Evolutionary conservation across 495 filamentous ascomycete species (phyloP).

Genomic region (Penicillium salamii): DNA sequence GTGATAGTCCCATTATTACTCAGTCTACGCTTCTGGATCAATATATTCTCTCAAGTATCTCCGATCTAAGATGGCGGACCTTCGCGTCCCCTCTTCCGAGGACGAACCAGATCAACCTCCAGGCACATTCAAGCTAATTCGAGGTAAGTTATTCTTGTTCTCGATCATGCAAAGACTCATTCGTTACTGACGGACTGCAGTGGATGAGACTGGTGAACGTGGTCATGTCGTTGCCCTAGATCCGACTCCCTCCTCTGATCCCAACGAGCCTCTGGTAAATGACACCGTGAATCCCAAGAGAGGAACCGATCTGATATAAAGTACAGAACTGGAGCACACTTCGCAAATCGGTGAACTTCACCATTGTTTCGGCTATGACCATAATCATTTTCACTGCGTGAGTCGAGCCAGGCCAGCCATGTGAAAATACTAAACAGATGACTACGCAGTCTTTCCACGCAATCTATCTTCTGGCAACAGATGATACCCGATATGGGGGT

Average conservation of each 20-base stretch:
- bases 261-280: constrained; percentile 35
- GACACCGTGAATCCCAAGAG: too few relatives aligned
- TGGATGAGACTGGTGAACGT: constrained; percentile 16
- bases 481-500: constrained; percentile 32
- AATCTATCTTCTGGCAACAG: constrained; percentile 35
- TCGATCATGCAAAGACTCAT: not conserved
- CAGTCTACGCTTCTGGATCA: too few relatives aligned
- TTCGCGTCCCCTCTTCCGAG: not conserved
- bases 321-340: constrained; percentile 33
- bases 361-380: constrained; percentile 29
- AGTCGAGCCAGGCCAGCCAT: not conserved
- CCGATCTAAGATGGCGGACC: constrained; percentile 13
- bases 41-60: not conserved
- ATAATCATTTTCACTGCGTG: constrained; percentile 34
- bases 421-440: not conserved
- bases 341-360: constrained; percentile 33
- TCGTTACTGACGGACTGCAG: constrained; percentile 8
- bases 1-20: too few relatives aligned
- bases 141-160: constrained; percentile 13
- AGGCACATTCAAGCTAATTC: constrained; percentile 34
- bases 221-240: constrained; percentile 23
- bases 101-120: constrained; percentile 16
- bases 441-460: constrained; percentile 24
- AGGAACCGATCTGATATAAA: too few relatives aligned
- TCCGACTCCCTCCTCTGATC: constrained; percentile 30